Evolutionary conservation across 139 green algal genomes (phyloP), one percentile per base, ranked within the genome.

Genomic region (Zygnema cylindricum): DNA sequence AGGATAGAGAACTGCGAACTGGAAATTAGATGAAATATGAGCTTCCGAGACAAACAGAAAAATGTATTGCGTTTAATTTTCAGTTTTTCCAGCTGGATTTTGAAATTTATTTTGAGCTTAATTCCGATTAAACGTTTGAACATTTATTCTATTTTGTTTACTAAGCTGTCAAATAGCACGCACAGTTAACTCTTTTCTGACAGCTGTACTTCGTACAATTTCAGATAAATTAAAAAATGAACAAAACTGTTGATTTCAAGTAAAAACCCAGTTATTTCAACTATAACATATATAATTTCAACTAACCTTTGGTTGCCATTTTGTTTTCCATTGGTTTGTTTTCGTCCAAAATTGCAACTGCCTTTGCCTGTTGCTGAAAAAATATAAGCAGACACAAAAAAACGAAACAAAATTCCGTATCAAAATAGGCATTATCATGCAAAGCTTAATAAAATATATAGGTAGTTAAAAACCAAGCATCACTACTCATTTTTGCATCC

Each of bases 251-350:
- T 63, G 49, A 16, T 63, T 16, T 63, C 7, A 16, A 16, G 16
- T 63, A 63, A 63, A 7, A 63, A 16, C 16, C 49, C 16, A 16
- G 49, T 63, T 63, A 16, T 16, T 16, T 63, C 49, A 63, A 63
- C 49, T 63, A 63, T 63, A 63, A 16, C 49, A 25, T 25, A 7
- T 63, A 25, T 16, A 7, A 63, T 63, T 63, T 49, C 7, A 3
- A 16, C 41, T 79, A 7, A 43, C 41, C 41, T 11, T 79, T 79
- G 3, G 40, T 11, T 25, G 11, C 71, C 7, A 79, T 11, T 79
- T 49, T 79, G 16, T 79, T 79, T 79, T 79, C 41, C 41, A 79
- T 11, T 79, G 7, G 39, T 16, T 79, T 79, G 38, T 79, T 79
- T 79, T 79, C 41, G 40, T 79, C 71, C 7, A 7, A 7, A 57